These are phyloP conservation scores for Cutaneotrichosporon spelunceum DNA, from an alignment of 1,284 basidiomycete species.

Conservation along the genomic window DNA sequence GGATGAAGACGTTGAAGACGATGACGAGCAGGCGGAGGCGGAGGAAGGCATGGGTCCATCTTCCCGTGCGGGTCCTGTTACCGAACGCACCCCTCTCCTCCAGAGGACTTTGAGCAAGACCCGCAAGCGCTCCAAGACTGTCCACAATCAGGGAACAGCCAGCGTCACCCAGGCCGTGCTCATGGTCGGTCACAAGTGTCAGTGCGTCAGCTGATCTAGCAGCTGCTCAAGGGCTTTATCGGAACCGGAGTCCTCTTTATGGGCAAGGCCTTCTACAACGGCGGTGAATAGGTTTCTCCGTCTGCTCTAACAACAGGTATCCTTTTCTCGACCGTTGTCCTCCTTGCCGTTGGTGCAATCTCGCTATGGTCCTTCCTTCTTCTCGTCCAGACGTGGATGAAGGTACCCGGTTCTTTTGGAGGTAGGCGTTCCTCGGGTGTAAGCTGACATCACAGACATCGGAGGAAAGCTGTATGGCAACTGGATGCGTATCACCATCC, in stretches of 20 bases:
- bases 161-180: constrained; percentile 82
- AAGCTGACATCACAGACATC: constrained; percentile 60
- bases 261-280: constrained; percentile 95
- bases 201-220: constrained; percentile 7
- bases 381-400: constrained; percentile 81
- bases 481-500: constrained; percentile 86
- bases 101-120: constrained; percentile 52
- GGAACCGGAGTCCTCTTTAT: constrained; percentile 95
- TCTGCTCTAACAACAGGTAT: constrained; percentile 55
- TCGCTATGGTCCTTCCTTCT: constrained; percentile 94
- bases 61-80: constrained; percentile 8
- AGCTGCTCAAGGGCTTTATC: constrained; percentile 92
- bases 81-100: constrained; percentile 20
- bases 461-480: constrained; percentile 88
- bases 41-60: constrained; percentile 12
- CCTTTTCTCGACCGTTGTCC: constrained; percentile 77
- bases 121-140: constrained; percentile 56
- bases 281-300: constrained; percentile 53
- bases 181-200: constrained; percentile 61
- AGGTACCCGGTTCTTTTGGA: constrained; percentile 88
- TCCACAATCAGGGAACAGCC: constrained; percentile 69
- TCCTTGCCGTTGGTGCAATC: constrained; percentile 77
- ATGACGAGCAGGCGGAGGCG: constrained; percentile 45
- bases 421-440: constrained; percentile 56
- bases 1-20: constrained; percentile 63